Base-by-base conservation (phyloP, 75 land plant genomes). In the Cupressus sempervirens region DNA sequence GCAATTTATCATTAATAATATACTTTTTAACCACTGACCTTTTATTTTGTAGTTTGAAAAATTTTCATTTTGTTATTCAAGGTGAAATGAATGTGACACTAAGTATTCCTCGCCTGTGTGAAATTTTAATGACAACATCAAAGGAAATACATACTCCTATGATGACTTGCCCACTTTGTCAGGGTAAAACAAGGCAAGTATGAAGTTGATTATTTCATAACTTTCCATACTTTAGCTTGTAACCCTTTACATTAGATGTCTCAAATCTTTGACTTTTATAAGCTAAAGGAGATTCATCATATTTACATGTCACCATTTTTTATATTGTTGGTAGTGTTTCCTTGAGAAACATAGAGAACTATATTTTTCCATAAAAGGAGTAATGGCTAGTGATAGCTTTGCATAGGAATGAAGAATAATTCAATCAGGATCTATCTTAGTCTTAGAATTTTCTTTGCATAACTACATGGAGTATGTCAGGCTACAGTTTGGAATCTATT, bases 51-150 rank as follows among this genome's bases (percentile, higher is more conserved):
- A 97, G 99, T 83, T 87, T 96, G 70, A 98, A 98, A n/a, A n/a
- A n/a, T n/a, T 98, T 98, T 84, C 98, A 98, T 92, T 90, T 91
- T 88, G 99, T 95, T 84, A 96, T 95, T 16, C 91, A 93, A 85
- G 99, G 99, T 48, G 98, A 98, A 80, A 90, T 93, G 94, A 98
- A 96, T 89, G 98, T 98, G 67, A 98, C 99, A 43, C 88, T 98
- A 50, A 98, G 99, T 70, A 96, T 98, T 50, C 99, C 98, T 26
- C 93, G 96, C 65, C 62, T 98, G 79, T 95, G 92, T 79, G 98
- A 98, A 84, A 98, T 98, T 83, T 74, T 98, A 65, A 94, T 92
- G 94, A 90, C 88, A 68, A 96, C 99, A 80, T 88, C 94, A 45
- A 54, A 85, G 67, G 75, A 90, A 40, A 93, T 98, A 41, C 91